Conservation (phyloP, 1,139 yeast genomes). For the Zygosaccharomyces sapae region DNA sequence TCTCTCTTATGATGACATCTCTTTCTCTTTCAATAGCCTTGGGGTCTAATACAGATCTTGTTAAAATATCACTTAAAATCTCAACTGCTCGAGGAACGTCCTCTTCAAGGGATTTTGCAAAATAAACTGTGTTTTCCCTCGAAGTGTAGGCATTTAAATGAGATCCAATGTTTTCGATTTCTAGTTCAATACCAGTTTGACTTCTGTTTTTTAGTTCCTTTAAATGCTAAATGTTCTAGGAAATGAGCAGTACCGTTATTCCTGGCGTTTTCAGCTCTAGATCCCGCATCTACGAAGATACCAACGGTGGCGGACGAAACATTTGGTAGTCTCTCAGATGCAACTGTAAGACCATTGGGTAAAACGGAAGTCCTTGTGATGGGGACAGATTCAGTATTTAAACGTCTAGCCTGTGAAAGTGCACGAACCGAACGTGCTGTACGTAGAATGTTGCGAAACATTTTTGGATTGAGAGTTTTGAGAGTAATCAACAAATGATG, state of each 20-base stretch:
- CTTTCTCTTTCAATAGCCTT: constrained; percentile 91
- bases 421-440: neutral
- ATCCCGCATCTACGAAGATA: constrained; percentile 91
- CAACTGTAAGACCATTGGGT: constrained; percentile 87
- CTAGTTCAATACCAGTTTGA: constrained; percentile 80
- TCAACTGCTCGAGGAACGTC: constrained; percentile 86
- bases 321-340: constrained; percentile 82
- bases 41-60: constrained; percentile 76
- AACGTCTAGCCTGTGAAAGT: neutral
- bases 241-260: constrained; percentile 96
- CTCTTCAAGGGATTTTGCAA: constrained; percentile 77
- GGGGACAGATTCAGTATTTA: constrained; percentile 36
- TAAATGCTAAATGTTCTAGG: constrained; percentile 91
- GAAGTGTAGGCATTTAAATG: constrained; percentile 97
- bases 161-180: constrained; percentile 93
- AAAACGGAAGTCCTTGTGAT: constrained; percentile 58
- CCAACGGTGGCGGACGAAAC: constrained; percentile 96
- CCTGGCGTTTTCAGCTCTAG: constrained; percentile 83
- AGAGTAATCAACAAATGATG: no score
- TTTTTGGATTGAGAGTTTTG: neutral
- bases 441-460: constrained; percentile 3
- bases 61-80: constrained; percentile 82
- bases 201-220: constrained; percentile 82
- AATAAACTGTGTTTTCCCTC: constrained; percentile 94
- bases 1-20: constrained; percentile 91